Evolutionary conservation across 1,284 basidiomycete species (phyloP), one percentile per base, ranked within the genome.

Genomic region (Pyrrhoderma noxium): DNA sequence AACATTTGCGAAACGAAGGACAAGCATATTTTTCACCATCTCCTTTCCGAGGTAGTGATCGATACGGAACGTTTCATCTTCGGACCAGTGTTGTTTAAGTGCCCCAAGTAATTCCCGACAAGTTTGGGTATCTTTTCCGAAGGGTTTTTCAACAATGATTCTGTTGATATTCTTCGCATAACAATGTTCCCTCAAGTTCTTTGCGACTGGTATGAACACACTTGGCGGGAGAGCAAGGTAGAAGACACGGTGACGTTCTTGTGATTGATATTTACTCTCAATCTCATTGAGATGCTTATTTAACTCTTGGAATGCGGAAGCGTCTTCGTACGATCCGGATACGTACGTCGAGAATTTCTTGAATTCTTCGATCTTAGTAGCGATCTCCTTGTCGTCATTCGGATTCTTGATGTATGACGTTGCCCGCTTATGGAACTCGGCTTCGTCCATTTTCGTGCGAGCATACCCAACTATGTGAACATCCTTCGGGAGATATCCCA

Each of bases 11-110:
- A 97, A 97, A 39, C 93, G 85, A 46, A 96, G 74, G 31, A 96
- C 90, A 56, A 97, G 85, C 52, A 97, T 67, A 68, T 97, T 97
- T 77, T 97, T 97, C 66, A 96, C 89, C 93, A 97, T 97, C 76
- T 97, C 93, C 74, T 97, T 97, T 57, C 93, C 93, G 51, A 97
- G 85, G 68, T 97, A 97, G 66, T 97, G 93, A 70, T 97, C 93
- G 65, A 97, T 97, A 57, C 93, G 89, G 82, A 90, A 97, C 8
- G 93, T 97, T 74, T 97, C 93, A 42, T 95, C 89, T 69, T 97
- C 93, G 3, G 77, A 75, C 93, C 93, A 97, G 59, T 90, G 81
- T 59, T 82, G 66, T 72, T 93, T 94, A 67, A 97, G 75, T 9
- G 82, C 74, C 36, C 71, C 67, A 58, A 96, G 80, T 57, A 97